Evolutionary conservation across 2,329 filamentous ascomycete species (phyloP), one percentile per base, ranked within the genome.

Genomic region (Pseudogymnoascus sp.): DNA sequence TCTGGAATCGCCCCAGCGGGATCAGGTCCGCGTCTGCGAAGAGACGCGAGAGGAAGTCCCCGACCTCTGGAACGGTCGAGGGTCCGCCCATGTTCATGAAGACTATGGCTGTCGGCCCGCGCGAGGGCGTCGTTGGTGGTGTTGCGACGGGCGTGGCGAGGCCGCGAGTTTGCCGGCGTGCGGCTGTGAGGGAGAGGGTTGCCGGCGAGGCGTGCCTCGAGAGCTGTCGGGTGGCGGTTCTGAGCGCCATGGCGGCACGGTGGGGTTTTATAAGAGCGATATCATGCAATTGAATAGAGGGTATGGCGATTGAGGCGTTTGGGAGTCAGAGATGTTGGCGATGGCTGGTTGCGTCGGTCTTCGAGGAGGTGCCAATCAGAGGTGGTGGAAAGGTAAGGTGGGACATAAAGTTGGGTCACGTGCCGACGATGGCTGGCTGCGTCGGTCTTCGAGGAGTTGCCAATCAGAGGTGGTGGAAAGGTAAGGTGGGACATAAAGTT

Each of bases 21-120:
- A 99, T 99, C 60, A 99, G 78, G 74, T 99, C 95, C 67, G 80
- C 92, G 74, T 99, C 94, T 64, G 93, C 93, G 77, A 99, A 99
- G 68, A 99, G 80, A 69, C 92, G 86, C 74, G 89, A 94, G 58
- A 99, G 78, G 72, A 97, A 99, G 75, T 88, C 86, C 69, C 88
- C 87, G 37, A 99, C 94, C 78, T 99, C 92, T 68, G 87, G 84
- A 4, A 88, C 89, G 3, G 90, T 96, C 1, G 91, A 90, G 2
- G 94, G 94, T 0, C 94, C 94, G 64, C 94, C 94, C 94, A 99
- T 99, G 77, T 99, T 99, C 78, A 99, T 85, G 72, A 99, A 97
- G 12, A 99, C 94, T 86, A 99, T 97, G 45, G 94, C 94, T 4
- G 94, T 99, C 6, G 92, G 92, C 0, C 93, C 93, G 72, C 90